Base-by-base conservation (phyloP, 345 rosid species). In the Reutealis trisperma region DNA sequence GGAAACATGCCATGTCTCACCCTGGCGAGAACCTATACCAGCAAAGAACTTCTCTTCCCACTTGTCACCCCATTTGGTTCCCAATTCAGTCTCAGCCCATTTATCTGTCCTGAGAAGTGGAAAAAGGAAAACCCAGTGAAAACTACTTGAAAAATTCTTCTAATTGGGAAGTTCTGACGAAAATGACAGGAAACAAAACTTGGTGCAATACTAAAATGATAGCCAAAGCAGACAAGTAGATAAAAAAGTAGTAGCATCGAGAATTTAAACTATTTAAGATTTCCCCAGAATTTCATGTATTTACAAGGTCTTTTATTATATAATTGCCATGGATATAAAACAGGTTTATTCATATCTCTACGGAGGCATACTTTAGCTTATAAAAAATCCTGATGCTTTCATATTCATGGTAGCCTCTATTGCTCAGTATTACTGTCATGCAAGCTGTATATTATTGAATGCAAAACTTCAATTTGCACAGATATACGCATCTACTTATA, bases 31-130 rank as follows among this genome's bases (percentile, higher is more conserved):
- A 81, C 99, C 99, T 74, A 95, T 92, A 49, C 97, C 97, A 72
- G 93, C 82, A 83, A 96, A 96, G 86, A 96, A 96, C 79, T 88
- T 96, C 60, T 96, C 99, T 82, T 96, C 99, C 99, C 99, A 96
- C 88, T 96, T 96, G 90, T 96, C 99, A 83, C 99, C 99, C 99
- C 99, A 96, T 86, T 93, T 96, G 75, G 98, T 96, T 75, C 96
- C 98, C 73, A 96, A 76, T 78, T 96, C 96, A 41, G 99, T 96
- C 89, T 96, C 99, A 12, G 99, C 99, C 99, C 99, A 96, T 88
- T 96, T 96, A 86, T 96, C 99, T 66, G 99, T 96, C 99, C 99
- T 96, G 97, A 78, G 86, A 82, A 82, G 80, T 68, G 67, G 22
- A 78, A 81, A 73, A 41, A 41, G 79, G 7, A 51, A 67, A 79